Evolutionary conservation across 1,139 yeast species (phyloP), one percentile per base, ranked within the genome.

Genomic region (Suhomyces guaymorum): DNA sequence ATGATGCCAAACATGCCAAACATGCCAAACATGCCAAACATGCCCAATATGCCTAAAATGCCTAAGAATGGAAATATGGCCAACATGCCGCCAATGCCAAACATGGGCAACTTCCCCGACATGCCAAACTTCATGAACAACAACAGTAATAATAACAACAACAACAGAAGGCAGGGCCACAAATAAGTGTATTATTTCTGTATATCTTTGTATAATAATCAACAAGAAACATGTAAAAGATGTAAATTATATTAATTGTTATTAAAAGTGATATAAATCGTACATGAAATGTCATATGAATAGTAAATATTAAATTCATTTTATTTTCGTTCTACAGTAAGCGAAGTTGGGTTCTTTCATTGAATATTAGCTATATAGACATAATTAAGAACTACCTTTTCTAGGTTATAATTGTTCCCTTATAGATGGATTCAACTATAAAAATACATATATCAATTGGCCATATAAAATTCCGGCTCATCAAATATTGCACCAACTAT

Each of bases 1-100:
- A 67, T 62, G 66, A 67, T 67, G 41, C 48, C 69, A 61, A 31
- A 61, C 54, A 21, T 59, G 59, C 44, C 55, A 49, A 26, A 42
- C 28, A 50, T 51, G 53, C 48, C 48, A 2, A 44, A 39, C 46
- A 52, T 54, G 42, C 57, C 59, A 6, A 43, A 38, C 17, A 50
- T 52, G 57, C 58, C 57, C 3, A 44, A 42, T 26, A 52, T 52
- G 56, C 57, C 60, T 11, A 42, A 38, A 13, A 48, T 48, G 54
- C 52, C 52, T 7, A 52, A 52, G 23, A 55, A 57, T 61, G 62
- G 59, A 6, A 48, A 46, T 11, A 50, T 59, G 55, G 58, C 54
- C 5, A 47, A 43, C 13, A 49, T 53, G 56, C 55, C 61, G 1
- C 45, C 43, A 22, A 49, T 50, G 51, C 52, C 45, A 30, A 14